Conservation (phyloP, 345 rosid genomes). For the Camelina hispida region DNA sequence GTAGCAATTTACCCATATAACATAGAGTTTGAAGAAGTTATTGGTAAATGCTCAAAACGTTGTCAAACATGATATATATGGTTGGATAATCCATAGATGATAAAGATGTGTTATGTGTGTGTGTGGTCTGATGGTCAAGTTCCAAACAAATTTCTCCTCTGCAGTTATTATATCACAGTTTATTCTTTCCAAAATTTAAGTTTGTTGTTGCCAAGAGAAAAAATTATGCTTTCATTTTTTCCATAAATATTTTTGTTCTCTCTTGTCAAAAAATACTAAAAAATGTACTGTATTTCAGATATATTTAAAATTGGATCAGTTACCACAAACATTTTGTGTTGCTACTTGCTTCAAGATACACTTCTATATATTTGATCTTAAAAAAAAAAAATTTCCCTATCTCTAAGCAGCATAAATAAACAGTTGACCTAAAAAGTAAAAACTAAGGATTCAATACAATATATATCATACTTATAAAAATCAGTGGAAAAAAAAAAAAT, state of each 20-base stretch:
- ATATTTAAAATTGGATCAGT: not conserved
- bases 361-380: not conserved
- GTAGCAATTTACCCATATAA: not conserved
- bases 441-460: not conserved
- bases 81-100: not conserved
- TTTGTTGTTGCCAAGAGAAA: not conserved
- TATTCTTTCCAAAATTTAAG: not conserved
- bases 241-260: too few relatives aligned
- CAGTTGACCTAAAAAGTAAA: slow-evolving; percentile 1
- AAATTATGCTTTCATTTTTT: not conserved
- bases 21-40: not conserved
- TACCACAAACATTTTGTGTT: not conserved
- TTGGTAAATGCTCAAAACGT: not conserved
- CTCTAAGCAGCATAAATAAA: not conserved
- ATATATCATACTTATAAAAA: not conserved
- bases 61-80: not conserved
- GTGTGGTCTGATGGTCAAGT: not conserved
- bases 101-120: not conserved
- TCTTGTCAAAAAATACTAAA: not conserved
- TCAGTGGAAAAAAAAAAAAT: not conserved
- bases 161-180: not conserved
- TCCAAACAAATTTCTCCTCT: not conserved
- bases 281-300: too few relatives aligned
- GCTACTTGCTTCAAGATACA: not conserved
- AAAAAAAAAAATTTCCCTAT: not conserved